Evolutionary conservation across 257 asterid genomes (phyloP).

Genomic region (Solanum sitiens): DNA sequence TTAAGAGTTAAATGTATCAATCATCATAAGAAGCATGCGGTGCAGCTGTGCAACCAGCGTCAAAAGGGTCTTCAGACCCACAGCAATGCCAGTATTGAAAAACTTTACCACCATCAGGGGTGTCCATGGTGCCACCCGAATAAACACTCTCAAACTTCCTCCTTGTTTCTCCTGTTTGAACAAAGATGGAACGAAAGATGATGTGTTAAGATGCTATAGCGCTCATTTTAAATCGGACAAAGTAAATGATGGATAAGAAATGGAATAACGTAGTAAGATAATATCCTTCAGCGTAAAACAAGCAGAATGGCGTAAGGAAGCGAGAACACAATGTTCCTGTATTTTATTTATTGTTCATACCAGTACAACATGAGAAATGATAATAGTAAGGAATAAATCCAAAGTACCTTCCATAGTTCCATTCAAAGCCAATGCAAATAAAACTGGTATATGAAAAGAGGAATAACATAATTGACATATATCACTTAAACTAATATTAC

Average conservation of each 20-base stretch:
- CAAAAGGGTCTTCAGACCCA: constrained; percentile 87
- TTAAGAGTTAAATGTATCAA: constrained; percentile 14
- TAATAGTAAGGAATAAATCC: not conserved
- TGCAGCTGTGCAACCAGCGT: constrained; percentile 79
- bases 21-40: constrained; percentile 91
- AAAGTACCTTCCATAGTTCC: not conserved
- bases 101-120: constrained; percentile 74
- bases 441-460: not conserved
- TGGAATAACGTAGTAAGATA: not conserved
- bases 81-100: constrained; percentile 95
- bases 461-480: not conserved
- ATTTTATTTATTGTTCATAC: not conserved
- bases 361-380: not conserved
- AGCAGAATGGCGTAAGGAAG: not conserved
- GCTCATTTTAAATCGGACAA: not conserved
- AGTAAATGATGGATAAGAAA: not conserved
- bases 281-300: not conserved
- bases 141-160: constrained; percentile 93
- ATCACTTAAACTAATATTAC: not conserved
- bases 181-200: not conserved
- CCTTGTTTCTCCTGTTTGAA: constrained; percentile 73
- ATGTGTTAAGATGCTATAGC: not conserved
- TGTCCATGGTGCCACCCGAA: constrained; percentile 79
- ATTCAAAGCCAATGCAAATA: not conserved
- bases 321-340: not conserved